phyloP scores from a whole-genome alignment of 1,139 yeast species.

The Chernovozyma aurita region DNA sequence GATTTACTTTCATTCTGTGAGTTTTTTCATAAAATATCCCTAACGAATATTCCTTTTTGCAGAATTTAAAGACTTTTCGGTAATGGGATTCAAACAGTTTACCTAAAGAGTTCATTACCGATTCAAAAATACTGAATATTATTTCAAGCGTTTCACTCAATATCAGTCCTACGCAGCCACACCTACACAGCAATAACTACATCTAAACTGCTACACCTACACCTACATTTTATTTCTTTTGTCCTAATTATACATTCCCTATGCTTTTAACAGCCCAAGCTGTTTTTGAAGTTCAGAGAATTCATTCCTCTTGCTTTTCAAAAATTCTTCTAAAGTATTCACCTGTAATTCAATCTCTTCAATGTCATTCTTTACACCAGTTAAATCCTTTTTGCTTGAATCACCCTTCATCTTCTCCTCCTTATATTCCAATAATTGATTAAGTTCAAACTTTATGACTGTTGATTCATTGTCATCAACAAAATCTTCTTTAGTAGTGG shows the following conservation, averaged over 20 bases:
- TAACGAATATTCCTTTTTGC: too few relatives aligned
- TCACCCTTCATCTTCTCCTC: conserved; percentile 26
- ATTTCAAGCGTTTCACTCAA: too few relatives aligned
- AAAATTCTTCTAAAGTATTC: conserved; percentile 53
- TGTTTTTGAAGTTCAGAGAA: conserved; percentile 43
- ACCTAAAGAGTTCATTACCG: too few relatives aligned
- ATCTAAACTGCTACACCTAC: too few relatives aligned
- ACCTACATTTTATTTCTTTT: too few relatives aligned
- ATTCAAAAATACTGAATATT: too few relatives aligned
- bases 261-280: conserved; percentile 23
- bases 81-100: too few relatives aligned
- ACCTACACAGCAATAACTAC: too few relatives aligned
- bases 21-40: too few relatives aligned
- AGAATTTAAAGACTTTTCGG: too few relatives aligned
- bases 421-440: conserved; percentile 74
- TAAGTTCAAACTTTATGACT: conserved; percentile 65
- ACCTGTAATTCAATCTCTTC: conserved; percentile 65
- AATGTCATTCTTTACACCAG: conserved; percentile 51
- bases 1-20: too few relatives aligned
- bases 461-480: conserved; percentile 23
- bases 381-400: conserved; percentile 24
- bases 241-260: neutral
- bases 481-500: conserved; percentile 33
- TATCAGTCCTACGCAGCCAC: too few relatives aligned
- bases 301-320: conserved; percentile 47